These are phyloP conservation scores for Auricularia cornea DNA, from an alignment of 768 basidiomycete genomes.

Conservation along the genomic window DNA sequence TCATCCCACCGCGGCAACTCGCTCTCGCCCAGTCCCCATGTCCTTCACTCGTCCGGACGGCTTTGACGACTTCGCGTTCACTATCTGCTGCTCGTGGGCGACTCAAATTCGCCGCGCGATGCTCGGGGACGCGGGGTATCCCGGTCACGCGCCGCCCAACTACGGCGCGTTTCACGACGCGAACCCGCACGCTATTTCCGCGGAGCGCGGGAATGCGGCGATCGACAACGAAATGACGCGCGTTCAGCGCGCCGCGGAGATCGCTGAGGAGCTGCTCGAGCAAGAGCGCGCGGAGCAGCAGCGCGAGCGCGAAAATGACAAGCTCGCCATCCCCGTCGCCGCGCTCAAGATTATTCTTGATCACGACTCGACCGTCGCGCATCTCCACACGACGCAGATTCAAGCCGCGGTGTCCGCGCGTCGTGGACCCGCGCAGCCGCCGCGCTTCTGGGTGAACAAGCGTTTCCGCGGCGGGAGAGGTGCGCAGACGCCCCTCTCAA, in stretches of 20 bases:
- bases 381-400: too few relatives aligned
- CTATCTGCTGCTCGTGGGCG: not conserved
- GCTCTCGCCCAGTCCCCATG: not conserved
- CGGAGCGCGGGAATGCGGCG: not conserved
- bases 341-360: too few relatives aligned
- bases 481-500: too few relatives aligned
- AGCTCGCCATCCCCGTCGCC: not conserved
- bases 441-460: not conserved
- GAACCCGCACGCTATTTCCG: not conserved
- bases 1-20: too few relatives aligned
- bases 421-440: not conserved
- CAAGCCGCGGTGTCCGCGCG: too few relatives aligned
- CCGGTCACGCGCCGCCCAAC: not conserved
- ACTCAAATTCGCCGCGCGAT: not conserved
- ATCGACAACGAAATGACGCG: not conserved
- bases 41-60: not conserved
- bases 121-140: too few relatives aligned
- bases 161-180: not conserved
- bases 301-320: not conserved
- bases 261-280: not conserved
- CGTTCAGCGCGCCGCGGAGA: not conserved
- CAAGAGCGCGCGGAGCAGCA: not conserved
- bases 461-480: not conserved
- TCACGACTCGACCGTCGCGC: too few relatives aligned
- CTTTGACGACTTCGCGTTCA: not conserved